These are phyloP conservation scores for Termitomyces sp. DNA, from an alignment of 768 basidiomycete species.

Conservation along the genomic window DNA sequence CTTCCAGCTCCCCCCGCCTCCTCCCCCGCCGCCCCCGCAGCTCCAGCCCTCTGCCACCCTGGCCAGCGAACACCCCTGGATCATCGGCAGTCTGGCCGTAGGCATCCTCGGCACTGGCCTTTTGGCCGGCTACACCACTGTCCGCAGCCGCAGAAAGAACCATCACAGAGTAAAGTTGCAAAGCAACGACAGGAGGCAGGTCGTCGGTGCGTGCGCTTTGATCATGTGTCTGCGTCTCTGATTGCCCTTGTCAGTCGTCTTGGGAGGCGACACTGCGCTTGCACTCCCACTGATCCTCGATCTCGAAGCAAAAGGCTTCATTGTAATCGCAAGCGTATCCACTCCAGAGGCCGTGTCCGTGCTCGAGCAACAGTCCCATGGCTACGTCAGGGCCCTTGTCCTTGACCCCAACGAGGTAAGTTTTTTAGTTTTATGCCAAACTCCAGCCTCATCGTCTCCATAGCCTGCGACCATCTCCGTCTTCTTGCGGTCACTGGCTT, in stretches of 20 bases:
- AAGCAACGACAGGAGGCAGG: conserved; percentile 54
- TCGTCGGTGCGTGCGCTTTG: conserved; percentile 47
- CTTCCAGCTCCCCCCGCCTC: conserved; percentile 61
- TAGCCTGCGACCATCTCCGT: conserved; percentile 68
- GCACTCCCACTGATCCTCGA: conserved; percentile 70
- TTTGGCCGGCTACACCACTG: conserved; percentile 49
- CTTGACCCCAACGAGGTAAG: conserved; percentile 75
- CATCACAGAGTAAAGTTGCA: conserved; percentile 41
- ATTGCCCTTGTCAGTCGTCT: conserved; percentile 1
- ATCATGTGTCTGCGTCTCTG: neutral
- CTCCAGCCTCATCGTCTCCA: neutral
- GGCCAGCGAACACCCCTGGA: conserved; percentile 57
- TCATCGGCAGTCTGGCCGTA: conserved; percentile 45
- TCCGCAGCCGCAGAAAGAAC: conserved; percentile 27
- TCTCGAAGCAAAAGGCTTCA: conserved; percentile 74
- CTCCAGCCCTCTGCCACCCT: conserved; percentile 46
- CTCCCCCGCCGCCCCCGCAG: conserved; percentile 61
- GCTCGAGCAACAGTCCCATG: conserved; percentile 63
- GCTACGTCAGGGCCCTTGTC: conserved; percentile 77
- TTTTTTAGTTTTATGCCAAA: neutral
- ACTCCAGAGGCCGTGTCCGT: conserved; percentile 58
- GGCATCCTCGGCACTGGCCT: conserved; percentile 60
- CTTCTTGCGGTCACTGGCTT: conserved; percentile 78
- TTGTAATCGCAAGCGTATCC: conserved; percentile 77
- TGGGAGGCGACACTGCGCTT: conserved; percentile 69